Conservation (phyloP, 305 asterid species). For the Solanum hybrid region DNA sequence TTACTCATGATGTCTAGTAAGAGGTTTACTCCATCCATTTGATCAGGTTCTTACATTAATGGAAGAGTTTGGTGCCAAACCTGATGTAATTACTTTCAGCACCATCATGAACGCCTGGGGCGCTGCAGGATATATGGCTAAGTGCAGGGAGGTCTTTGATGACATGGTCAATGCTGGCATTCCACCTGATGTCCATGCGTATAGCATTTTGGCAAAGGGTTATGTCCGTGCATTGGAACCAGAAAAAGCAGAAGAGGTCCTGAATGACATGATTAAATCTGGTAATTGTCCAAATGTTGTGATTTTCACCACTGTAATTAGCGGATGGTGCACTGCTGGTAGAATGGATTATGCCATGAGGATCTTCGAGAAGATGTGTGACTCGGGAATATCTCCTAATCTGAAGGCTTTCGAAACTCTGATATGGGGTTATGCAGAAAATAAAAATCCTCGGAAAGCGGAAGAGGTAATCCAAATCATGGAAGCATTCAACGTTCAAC, state of each 20-base stretch:
- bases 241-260: conserved; percentile 59
- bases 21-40: neutral
- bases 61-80: conserved; percentile 60
- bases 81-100: conserved; percentile 66
- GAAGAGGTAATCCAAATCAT: conserved; percentile 42
- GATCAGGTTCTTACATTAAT: conserved; percentile 51
- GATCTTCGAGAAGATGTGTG: conserved; percentile 50
- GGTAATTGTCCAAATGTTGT: conserved; percentile 48
- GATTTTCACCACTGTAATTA: conserved; percentile 59
- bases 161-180: conserved; percentile 62
- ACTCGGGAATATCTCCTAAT: conserved; percentile 47
- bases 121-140: conserved; percentile 57
- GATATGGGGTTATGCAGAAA: conserved; percentile 51
- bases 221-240: conserved; percentile 55
- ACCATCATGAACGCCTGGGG: conserved; percentile 80
- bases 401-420: conserved; percentile 63
- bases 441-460: conserved; percentile 58
- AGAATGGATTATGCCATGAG: conserved; percentile 50
- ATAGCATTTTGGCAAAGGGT: conserved; percentile 72
- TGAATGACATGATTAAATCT: conserved; percentile 35
- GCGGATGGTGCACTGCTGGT: conserved; percentile 62
- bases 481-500: conserved; percentile 39
- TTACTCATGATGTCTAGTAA: neutral
- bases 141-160: conserved; percentile 59
- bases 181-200: conserved; percentile 48